phyloP scores from a whole-genome alignment of 2,329 filamentous ascomycete genomes.

The Colletotrichum sp. region DNA sequence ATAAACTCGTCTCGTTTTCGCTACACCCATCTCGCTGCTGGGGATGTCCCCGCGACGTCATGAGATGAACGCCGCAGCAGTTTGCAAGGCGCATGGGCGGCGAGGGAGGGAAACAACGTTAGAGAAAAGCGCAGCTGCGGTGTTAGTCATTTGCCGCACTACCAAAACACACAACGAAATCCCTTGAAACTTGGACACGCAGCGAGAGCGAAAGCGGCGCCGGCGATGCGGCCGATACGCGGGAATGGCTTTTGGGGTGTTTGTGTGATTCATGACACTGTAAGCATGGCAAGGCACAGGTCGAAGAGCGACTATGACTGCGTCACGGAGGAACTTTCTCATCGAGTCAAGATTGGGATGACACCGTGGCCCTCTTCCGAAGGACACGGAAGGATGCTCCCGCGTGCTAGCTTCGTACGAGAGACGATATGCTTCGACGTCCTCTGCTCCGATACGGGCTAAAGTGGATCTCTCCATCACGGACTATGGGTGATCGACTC shows the following conservation, averaged over 20 bases:
- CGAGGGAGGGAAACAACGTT: not conserved
- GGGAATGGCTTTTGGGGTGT: not conserved
- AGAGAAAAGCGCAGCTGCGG: not conserved
- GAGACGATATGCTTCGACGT: not conserved
- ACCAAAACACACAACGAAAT: not conserved
- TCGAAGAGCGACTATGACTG: not conserved
- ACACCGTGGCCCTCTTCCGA: not conserved
- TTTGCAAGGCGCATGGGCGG: not conserved
- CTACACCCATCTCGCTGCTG: not conserved
- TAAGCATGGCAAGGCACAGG: not conserved
- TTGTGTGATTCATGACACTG: not conserved
- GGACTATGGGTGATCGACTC: not conserved
- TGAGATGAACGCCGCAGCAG: not conserved
- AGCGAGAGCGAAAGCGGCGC: not conserved
- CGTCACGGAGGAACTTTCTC: not conserved
- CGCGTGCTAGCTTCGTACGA: not conserved
- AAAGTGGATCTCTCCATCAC: not conserved
- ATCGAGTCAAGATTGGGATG: not conserved
- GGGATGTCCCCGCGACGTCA: not conserved
- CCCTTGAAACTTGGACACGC: not conserved
- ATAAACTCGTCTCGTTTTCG: not conserved
- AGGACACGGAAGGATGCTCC: not conserved
- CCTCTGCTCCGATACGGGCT: not conserved
- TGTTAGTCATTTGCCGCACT: not conserved
- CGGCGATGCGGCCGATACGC: not conserved